Base-by-base conservation (phyloP, 441 rosid species). In the Dalechampia spathulata region DNA sequence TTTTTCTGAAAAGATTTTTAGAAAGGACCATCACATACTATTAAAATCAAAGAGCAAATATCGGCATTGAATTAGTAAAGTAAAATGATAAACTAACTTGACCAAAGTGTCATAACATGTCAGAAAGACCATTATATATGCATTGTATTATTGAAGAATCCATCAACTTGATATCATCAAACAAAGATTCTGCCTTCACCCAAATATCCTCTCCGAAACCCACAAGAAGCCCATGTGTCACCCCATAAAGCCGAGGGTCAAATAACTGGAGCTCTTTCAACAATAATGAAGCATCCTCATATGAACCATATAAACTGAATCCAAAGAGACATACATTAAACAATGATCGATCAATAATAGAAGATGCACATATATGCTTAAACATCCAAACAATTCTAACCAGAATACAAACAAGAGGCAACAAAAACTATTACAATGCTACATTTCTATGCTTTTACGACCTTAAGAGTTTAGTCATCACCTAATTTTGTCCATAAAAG, bases 41-140 rank as follows among this genome's bases (percentile, higher is more conserved):
- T 15, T 30, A 20, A 26, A 15, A 28, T 46, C 39, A 39, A 48
- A 7, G 0, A 15, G 37, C 20, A 26, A 39, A 28, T 17, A 17
- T 16, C 12, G 44, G 41, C 16, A 9, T 21, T 5, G 19, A 48
- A 28, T 27, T 30, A 7, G 21, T 26, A 28, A 34, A 5, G 20
- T 41, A n/a, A n/a, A n/a, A n/a, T 21, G 32, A 55, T 32, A 43
- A 42, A 63, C 81, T 62, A 51, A 90, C 95, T 90, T 85, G 98
- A 65, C 88, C 98, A 57, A 85, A 90, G 76, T 90, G 94, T 94
- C 98, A 90, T 16, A 87, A 75, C 86, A 87, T 72, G 75, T 90
- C 96, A 0, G 96, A 87, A 54, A 87, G 75, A 61, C 95, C 92
- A 76, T 87, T 90, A 55, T 90, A 62, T 96, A 82, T 19, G 87